Conservation (phyloP, 1,284 basidiomycete genomes). For the Porogramme epimiltina region DNA sequence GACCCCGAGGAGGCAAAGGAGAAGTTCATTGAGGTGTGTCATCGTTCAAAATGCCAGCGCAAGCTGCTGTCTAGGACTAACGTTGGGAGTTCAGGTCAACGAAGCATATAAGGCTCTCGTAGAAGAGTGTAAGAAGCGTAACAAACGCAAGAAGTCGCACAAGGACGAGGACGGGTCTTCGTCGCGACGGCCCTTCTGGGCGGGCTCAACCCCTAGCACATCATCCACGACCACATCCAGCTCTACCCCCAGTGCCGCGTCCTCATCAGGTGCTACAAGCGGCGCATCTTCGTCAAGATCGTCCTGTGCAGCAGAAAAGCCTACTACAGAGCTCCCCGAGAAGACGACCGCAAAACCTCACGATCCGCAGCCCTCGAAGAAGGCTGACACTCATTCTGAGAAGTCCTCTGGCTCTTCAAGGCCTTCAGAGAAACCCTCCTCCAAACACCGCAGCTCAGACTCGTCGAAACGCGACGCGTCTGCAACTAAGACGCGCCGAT, state of each 20-base stretch:
- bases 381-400: background rate
- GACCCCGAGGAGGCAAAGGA: conserved; percentile 60
- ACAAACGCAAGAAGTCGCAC: conserved; percentile 15
- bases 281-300: conserved; percentile 7
- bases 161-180: conserved; percentile 11
- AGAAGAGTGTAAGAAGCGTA: conserved; percentile 20
- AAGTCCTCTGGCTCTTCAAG: background rate
- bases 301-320: conserved; percentile 10
- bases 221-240: conserved; percentile 12
- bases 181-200: conserved; percentile 14
- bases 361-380: conserved; percentile 2
- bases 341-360: conserved; percentile 4
- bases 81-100: conserved; percentile 24
- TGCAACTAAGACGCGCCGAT: conserved; percentile 7
- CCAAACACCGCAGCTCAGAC: background rate
- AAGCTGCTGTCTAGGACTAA: background rate
- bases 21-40: conserved; percentile 74
- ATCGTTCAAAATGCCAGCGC: conserved; percentile 4
- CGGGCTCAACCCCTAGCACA: conserved; percentile 19
- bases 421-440: conserved; percentile 1
- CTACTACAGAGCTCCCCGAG: conserved; percentile 13
- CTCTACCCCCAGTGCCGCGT: conserved; percentile 4
- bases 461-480: conserved; percentile 7
- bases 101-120: conserved; percentile 30
- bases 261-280: no score